phyloP scores from a whole-genome alignment of 139 green algal species.

The Picochlorum sp. region DNA sequence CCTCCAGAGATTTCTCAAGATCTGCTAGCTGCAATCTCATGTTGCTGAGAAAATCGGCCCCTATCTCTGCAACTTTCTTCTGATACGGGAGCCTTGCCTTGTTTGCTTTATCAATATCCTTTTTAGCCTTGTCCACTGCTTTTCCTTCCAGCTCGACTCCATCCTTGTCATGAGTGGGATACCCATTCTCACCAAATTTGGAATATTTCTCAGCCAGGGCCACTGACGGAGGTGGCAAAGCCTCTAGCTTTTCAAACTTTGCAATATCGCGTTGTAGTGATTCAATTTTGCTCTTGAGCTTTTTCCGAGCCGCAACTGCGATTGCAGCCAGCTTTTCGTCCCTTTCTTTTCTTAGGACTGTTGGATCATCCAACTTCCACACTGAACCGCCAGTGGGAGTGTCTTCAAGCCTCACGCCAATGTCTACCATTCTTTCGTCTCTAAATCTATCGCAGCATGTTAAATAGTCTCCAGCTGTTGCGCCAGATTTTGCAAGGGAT shows the following conservation, averaged over 20 bases:
- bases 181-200: constrained; percentile 42
- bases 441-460: constrained; percentile 63
- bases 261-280: constrained; percentile 36
- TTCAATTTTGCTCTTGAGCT: constrained; percentile 18
- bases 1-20: too few species aligned
- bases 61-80: constrained; percentile 17
- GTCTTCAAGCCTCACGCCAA: constrained; percentile 92
- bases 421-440: constrained; percentile 68
- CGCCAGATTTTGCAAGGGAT: not conserved
- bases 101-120: constrained; percentile 62
- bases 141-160: constrained; percentile 65
- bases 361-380: constrained; percentile 90
- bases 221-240: constrained; percentile 21
- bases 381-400: constrained; percentile 54
- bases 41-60: not conserved
- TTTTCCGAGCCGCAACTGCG: constrained; percentile 49
- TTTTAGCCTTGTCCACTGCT: constrained; percentile 59
- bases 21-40: constrained; percentile 6
- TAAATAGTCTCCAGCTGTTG: constrained; percentile 39
- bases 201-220: constrained; percentile 59
- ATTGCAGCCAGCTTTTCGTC: constrained; percentile 32
- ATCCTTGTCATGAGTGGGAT: constrained; percentile 72
- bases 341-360: constrained; percentile 38
- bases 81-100: constrained; percentile 17
- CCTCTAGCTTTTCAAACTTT: constrained; percentile 50